A percentile compares a stretch with the other conserved stretches of the same genome.
Evolutionary conservation across 148 eudicot species (phyloP).

Genomic region (Bassia scoparia): DNA sequence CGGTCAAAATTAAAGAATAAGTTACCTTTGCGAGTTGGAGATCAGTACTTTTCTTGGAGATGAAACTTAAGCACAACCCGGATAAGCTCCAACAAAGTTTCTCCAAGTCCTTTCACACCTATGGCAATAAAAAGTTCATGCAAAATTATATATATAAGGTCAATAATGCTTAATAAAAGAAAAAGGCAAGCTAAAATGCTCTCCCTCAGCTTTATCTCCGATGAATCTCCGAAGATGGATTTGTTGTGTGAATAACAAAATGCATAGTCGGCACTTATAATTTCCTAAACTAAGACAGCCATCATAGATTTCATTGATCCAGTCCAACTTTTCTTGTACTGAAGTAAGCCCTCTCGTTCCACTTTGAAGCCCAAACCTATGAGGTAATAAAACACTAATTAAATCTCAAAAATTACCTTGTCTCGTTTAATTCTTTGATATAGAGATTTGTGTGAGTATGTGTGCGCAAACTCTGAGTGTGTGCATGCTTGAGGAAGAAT

Average conservation of each 20-base stretch:
- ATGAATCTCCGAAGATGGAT: conserved; percentile 93
- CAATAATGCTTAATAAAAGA: not conserved
- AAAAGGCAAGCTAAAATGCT: not conserved
- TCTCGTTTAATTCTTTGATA: too few relatives aligned
- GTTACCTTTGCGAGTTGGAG: conserved; percentile 71
- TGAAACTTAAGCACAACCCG: conserved; percentile 87
- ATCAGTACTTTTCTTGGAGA: conserved; percentile 71
- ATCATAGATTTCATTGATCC: conserved; percentile 89
- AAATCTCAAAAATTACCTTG: not conserved
- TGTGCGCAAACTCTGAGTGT: too few relatives aligned
- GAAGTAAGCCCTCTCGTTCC: conserved; percentile 97
- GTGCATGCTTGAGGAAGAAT: too few relatives aligned
- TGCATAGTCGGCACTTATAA: conserved; percentile 93
- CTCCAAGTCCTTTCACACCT: conserved; percentile 98
- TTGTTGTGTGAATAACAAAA: conserved; percentile 98
- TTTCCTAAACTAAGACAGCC: conserved; percentile 98
- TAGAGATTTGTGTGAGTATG: too few relatives aligned
- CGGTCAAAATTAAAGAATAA: not conserved
- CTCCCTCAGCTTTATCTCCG: conserved; percentile 97
- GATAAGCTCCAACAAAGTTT: conserved; percentile 98
- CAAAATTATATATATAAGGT: not conserved
- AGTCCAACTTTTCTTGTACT: conserved; percentile 87
- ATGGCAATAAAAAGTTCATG: conserved; percentile 5
- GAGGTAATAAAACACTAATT: not conserved
- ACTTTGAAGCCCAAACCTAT: conserved; percentile 98